Base-by-base conservation (phyloP, 441 rosid genomes). In the Populus tomentosa region DNA sequence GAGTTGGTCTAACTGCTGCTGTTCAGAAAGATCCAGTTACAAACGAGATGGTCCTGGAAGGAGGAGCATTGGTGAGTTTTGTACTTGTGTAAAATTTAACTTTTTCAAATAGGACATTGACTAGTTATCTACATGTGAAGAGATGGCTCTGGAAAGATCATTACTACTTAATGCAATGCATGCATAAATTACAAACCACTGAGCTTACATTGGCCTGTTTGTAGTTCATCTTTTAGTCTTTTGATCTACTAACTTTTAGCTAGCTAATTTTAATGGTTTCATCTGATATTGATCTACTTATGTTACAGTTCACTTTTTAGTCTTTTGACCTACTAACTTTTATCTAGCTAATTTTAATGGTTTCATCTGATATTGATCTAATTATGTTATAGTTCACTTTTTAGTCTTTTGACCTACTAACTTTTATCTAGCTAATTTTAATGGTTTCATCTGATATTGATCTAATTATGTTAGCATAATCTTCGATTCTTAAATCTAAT, bases 1-100 rank as follows among this genome's bases (percentile, higher is more conserved):
- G 99, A 63, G 98, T 97, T 88, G 99, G 99, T 86, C 88, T 97
- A 73, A 97, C 99, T 59, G 98, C 99, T 36, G 99, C 99, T 71
- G 99, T 97, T 74, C 97, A 93, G 89, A 93, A 88, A 84, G 98
- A 97, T 87, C 92, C 92, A 50, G 95, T 97, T 50, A 94, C 99
- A 84, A 97, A 97, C 85, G 99, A 97, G 87, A 92, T 94, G 98
- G 97, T 94, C 80, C 77, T 97, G 87, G 99, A 97, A 89, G 99
- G 99, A 33, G 99, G 99, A 79, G 99, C 99, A 65, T 78, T 97
- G 97, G 99, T 97, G 75, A 88, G 98, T 74, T 73, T 33, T 14
- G 0, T 66, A 46, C 64, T 74, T 13, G 61, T 74, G 14, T n/a
- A 36, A 63, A 18, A 6, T 30, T 72, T 70, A 40, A 64, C 64